phyloP scores from a whole-genome alignment of 768 basidiomycete species.

The Suillus variegatus region DNA sequence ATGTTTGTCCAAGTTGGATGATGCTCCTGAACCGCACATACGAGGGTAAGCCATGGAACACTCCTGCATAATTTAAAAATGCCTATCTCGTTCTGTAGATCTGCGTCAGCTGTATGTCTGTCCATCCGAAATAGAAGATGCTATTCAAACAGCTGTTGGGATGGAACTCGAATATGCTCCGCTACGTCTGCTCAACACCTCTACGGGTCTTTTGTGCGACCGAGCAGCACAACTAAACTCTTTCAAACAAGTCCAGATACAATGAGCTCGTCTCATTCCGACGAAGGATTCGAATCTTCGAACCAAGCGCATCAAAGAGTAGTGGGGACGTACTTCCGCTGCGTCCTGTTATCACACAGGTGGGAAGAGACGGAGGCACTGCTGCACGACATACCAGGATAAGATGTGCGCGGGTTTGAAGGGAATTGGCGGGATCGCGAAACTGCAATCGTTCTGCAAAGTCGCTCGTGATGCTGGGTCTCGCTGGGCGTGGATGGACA shows the following conservation, averaged over 20 bases:
- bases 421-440: rapidly evolving
- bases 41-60: too few species aligned
- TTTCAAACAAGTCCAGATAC: neutral
- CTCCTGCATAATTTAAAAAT: too few species aligned
- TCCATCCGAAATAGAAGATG: too few species aligned
- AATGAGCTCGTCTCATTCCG: neutral
- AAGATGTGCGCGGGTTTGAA: neutral
- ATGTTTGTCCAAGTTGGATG: too few species aligned
- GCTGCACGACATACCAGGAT: neutral
- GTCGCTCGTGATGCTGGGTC: neutral
- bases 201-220: neutral
- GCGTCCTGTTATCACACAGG: neutral
- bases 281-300: rapidly evolving
- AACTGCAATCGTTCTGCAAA: neutral
- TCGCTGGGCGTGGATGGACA: neutral
- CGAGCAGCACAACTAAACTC: neutral
- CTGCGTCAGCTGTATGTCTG: too few species aligned
- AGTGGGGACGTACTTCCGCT: neutral
- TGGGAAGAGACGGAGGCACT: neutral
- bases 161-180: neutral
- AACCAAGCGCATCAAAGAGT: neutral
- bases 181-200: neutral
- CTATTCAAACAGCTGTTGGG: too few species aligned
- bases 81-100: too few species aligned
- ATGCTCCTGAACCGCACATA: too few species aligned